phyloP scores from a whole-genome alignment of 129 eudicot species.

The Saussurea involucrata region DNA sequence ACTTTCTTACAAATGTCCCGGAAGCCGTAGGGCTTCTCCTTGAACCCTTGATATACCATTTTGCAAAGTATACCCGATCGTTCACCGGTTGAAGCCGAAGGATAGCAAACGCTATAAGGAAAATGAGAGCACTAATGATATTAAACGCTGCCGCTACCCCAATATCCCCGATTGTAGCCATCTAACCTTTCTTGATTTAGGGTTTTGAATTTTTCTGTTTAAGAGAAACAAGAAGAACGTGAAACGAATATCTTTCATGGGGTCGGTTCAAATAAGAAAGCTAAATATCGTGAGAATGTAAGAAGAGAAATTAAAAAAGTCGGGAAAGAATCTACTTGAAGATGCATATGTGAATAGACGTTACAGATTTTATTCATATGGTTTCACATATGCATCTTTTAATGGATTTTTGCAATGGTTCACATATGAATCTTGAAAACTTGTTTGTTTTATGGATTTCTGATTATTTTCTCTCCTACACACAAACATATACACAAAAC shows the following conservation, averaged over 20 bases:
- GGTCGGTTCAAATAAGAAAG: not conserved
- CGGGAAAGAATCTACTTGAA: not conserved
- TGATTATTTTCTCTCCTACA: not conserved
- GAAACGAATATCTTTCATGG: not conserved
- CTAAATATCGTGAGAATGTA: not conserved
- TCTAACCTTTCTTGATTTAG: slow-evolving; percentile 26
- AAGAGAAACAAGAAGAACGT: not conserved
- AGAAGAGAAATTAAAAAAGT: no score
- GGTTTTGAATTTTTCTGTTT: slow-evolving; percentile 1
- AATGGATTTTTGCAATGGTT: not conserved
- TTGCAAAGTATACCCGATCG: slow-evolving; percentile 83
- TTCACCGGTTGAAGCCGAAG: slow-evolving; percentile 78
- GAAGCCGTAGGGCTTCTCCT: slow-evolving; percentile 56
- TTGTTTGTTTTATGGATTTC: not conserved
- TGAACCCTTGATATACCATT: slow-evolving; percentile 78
- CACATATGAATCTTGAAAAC: not conserved
- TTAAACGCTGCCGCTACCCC: slow-evolving; percentile 74
- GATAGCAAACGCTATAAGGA: slow-evolving; percentile 70
- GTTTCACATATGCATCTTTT: not conserved
- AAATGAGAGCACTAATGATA: slow-evolving; percentile 56
- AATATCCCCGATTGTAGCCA: slow-evolving; percentile 79
- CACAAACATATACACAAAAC: not conserved
- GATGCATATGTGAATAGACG: not conserved
- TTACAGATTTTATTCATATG: not conserved
- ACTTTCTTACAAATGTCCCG: slow-evolving; percentile 46